Evolutionary conservation across 345 rosid genomes (phyloP).

Genomic region (rapeseed (Brassica napus)): DNA sequence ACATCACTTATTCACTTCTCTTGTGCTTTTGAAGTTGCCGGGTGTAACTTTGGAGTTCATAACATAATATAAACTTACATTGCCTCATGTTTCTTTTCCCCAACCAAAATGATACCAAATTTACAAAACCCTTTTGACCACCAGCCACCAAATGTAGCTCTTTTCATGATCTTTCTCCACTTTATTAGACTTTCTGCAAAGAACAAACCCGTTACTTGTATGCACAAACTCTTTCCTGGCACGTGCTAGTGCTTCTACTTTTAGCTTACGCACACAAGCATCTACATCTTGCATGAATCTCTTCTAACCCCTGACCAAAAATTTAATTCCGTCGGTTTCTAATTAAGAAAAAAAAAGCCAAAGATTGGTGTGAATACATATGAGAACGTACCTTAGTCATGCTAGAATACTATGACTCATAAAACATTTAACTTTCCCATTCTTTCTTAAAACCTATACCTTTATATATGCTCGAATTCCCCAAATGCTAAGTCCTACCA

Average conservation of each 20-base stretch:
- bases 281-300: not conserved
- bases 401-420: conserved; percentile 5
- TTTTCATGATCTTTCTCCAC: too few species aligned
- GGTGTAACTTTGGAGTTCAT: too few species aligned
- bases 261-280: not conserved
- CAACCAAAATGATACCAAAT: too few species aligned
- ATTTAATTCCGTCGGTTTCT: not conserved
- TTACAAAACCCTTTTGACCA: too few species aligned
- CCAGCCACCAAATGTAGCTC: too few species aligned
- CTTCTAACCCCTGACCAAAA: not conserved
- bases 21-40: too few species aligned
- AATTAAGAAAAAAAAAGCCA: not conserved
- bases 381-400: not conserved
- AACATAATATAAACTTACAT: too few species aligned
- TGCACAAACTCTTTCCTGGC: not conserved
- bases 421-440: not conserved
- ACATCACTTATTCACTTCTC: too few species aligned
- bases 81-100: too few species aligned
- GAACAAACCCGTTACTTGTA: too few species aligned
- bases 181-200: too few species aligned
- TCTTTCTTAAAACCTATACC: not conserved
- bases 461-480: conserved; percentile 29
- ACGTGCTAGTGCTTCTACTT: not conserved
- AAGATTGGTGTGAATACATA: not conserved
- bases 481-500: conserved; percentile 32